Base-by-base conservation (phyloP, 2,329 filamentous ascomycete genomes). In the Lasiodiplodia hormozganensis region DNA sequence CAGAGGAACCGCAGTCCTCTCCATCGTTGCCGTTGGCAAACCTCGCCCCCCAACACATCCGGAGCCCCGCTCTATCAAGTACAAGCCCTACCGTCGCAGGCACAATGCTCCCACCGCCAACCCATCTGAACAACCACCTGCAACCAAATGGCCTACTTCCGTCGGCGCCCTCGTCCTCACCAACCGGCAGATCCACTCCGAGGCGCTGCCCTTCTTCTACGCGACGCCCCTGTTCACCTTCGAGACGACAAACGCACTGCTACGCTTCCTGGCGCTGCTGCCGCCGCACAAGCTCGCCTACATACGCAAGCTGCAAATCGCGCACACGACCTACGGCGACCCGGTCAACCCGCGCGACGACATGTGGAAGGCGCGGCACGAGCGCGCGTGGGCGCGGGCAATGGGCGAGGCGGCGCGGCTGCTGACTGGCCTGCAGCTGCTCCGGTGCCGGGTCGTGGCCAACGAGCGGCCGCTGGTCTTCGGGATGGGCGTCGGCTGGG, bases 191-290 rank as follows among this genome's bases (percentile, higher is more conserved):
- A 57, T 78, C 7, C 52, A 76, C 62, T 2, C 11, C 4, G 78
- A 80, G 67, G 70, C 73, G 18, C 54, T 73, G 11, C 21, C 62
- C 3, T 70, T 77, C n/a, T 70, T 79, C 28, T 80, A 80, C 67
- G 54, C 68, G 2, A 74, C 70, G 1, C 75, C 75, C 2, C 69
- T 71, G 8, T 78, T 80, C 68, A 70, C 74, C n/a, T 77, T 78
- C 67, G 69, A 71, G 18, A 71, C 75, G 8, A 73, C 76, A 8
- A 69, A 69, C 18, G 72, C 75, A 3, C 73, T 79, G 28, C 52
- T 3, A 1, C 71, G 70, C 51, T 79, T 79, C 67, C 69, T 79
- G n/a, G 43, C 28, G 3, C 47, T 69, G 12, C 67, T 76, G 2
- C 71, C 75, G 2, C 62, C 62, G 3, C 16, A 54, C 4, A 73